These are phyloP conservation scores for Linnemannia elongata DNA, from an alignment of 192 early-diverging fungal genomes.

Conservation along the genomic window DNA sequence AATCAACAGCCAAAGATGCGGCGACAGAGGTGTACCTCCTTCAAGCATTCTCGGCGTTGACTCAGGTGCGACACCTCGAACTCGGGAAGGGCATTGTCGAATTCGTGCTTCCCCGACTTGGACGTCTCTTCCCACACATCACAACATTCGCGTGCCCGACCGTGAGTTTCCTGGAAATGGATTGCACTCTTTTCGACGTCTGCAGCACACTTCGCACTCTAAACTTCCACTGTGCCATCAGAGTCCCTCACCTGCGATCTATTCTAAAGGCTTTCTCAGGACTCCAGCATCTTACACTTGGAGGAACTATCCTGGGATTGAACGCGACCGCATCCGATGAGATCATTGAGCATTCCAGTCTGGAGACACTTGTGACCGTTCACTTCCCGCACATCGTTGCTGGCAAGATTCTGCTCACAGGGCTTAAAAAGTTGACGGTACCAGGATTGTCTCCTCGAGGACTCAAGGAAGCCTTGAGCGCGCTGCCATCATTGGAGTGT, in stretches of 20 bases:
- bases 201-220: neutral
- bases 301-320: neutral
- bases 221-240: too few relatives aligned
- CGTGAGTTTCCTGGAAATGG: neutral
- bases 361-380: neutral
- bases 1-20: neutral
- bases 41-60: neutral
- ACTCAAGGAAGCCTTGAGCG: neutral
- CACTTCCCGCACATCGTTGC: neutral
- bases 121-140: neutral
- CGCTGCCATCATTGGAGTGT: neutral
- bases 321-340: neutral
- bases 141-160: neutral
- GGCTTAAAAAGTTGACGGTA: neutral
- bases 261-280: neutral
- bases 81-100: neutral
- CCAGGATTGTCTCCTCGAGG: neutral
- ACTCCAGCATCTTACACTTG: neutral
- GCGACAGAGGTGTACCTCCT: neutral
- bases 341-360: neutral
- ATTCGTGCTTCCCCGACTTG: neutral
- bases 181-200: neutral
- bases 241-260: neutral
- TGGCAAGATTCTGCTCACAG: neutral
- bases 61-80: neutral